These are phyloP conservation scores for Eutrema japonicum DNA, from an alignment of 345 rosid species.

Conservation along the genomic window DNA sequence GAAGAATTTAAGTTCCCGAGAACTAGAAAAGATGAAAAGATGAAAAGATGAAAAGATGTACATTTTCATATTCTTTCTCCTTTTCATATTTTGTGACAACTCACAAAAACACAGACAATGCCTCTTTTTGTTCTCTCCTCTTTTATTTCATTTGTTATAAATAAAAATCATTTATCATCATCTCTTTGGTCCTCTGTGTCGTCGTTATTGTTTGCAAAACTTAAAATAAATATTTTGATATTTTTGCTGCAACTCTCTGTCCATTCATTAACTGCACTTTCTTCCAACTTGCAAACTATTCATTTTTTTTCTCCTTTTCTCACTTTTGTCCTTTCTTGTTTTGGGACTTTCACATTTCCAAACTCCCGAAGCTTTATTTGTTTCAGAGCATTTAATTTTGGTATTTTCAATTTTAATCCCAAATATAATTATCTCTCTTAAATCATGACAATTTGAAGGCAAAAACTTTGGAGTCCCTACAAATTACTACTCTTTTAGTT, in stretches of 20 bases:
- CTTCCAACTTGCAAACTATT: slow-evolving; percentile 36
- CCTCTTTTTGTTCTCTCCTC: slow-evolving; percentile 25
- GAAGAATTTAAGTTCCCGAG: slow-evolving; percentile 36
- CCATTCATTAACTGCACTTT: slow-evolving; percentile 44
- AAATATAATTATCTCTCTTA: background rate
- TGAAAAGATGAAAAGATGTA: slow-evolving; percentile 13
- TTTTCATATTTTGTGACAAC: slow-evolving; percentile 41
- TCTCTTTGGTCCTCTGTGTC: slow-evolving; percentile 20
- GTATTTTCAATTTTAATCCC: slow-evolving; percentile 8
- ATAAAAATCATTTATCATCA: slow-evolving; percentile 14
- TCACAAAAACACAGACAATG: slow-evolving; percentile 33
- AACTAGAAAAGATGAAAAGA: slow-evolving; percentile 32
- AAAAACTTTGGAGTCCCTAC: slow-evolving; percentile 17
- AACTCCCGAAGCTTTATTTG: slow-evolving; percentile 29
- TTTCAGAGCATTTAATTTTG: slow-evolving; percentile 21
- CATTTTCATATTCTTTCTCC: slow-evolving; percentile 28
- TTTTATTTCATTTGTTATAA: slow-evolving; percentile 10
- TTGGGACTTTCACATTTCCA: slow-evolving; percentile 40
- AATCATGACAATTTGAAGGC: slow-evolving; percentile 23
- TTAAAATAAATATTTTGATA: background rate
- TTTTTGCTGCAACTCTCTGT: slow-evolving; percentile 41
- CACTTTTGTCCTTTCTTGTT: slow-evolving; percentile 42
- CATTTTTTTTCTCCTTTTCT: slow-evolving; percentile 1
- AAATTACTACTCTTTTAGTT: slow-evolving; percentile 22
- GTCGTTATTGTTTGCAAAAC: slow-evolving; percentile 15